Evolutionary conservation across 768 basidiomycete genomes (phyloP).

Genomic region (Calocybe cyanea): DNA sequence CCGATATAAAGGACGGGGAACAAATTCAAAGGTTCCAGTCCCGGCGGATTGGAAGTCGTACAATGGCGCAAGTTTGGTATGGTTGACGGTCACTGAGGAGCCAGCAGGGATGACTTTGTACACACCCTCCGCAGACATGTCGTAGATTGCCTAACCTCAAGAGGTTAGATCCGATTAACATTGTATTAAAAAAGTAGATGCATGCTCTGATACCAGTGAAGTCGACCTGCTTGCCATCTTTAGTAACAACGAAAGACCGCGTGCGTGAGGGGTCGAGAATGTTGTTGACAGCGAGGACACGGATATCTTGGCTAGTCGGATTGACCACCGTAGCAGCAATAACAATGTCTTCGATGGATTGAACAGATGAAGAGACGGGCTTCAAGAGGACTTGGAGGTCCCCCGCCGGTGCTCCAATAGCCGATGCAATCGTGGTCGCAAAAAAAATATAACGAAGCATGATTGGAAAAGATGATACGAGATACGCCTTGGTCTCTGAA

Average conservation of each 20-base stretch:
- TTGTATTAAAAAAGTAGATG: neutral
- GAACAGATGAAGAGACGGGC: too few species aligned
- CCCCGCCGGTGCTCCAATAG: too few species aligned
- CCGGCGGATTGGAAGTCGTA: conserved; percentile 4
- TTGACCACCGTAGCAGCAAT: neutral
- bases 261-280: neutral
- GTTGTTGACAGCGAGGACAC: neutral
- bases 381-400: too few species aligned
- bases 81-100: conserved; percentile 3
- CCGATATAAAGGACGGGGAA: too few species aligned
- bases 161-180: neutral
- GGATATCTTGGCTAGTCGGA: neutral
- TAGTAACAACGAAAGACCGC: neutral
- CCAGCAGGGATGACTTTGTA: conserved; percentile 5
- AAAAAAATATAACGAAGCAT: too few species aligned
- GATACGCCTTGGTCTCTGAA: too few species aligned
- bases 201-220: neutral
- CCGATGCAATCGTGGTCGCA: too few species aligned
- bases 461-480: too few species aligned
- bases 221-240: neutral
- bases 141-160: conserved; percentile 3
- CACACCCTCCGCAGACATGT: neutral
- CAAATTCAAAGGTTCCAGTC: conserved; percentile 1
- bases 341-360: too few species aligned
- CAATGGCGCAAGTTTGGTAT: neutral